phyloP scores from a whole-genome alignment of 352 stramenopile genomes.

The Phytophthora multivora region DNA sequence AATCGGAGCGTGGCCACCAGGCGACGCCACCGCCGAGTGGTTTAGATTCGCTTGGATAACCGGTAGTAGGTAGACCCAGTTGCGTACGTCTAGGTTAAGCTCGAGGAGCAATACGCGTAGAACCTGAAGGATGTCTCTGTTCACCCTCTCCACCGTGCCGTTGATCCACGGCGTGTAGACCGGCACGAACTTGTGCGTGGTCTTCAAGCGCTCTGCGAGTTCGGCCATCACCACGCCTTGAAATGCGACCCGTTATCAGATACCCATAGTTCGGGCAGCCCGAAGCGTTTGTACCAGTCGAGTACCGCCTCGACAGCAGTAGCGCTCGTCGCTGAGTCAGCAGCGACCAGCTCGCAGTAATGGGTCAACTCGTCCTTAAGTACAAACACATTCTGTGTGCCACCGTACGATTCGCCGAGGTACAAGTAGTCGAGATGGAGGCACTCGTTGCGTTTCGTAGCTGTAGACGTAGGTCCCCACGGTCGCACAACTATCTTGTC shows the following conservation, averaged over 20 bases:
- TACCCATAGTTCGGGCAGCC: background rate
- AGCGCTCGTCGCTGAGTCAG: too few species aligned
- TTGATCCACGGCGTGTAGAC: slow-evolving; percentile 13
- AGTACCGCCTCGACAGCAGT: background rate
- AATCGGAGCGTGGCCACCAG: too few species aligned
- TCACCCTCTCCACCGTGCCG: background rate
- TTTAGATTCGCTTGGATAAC: too few species aligned
- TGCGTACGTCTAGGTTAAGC: too few species aligned
- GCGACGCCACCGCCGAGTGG: too few species aligned
- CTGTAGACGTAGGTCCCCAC: too few species aligned
- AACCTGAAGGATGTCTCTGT: slow-evolving; percentile 9
- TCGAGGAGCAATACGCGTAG: too few species aligned
- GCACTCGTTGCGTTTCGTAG: slow-evolving; percentile 2
- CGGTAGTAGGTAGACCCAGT: too few species aligned
- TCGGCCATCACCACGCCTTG: slow-evolving; percentile 3
- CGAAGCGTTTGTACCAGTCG: slow-evolving; percentile 14
- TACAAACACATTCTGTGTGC: too few species aligned
- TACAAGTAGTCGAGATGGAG: slow-evolving; percentile 13
- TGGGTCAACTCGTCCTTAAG: slow-evolving; percentile 12
- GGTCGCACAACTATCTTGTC: background rate
- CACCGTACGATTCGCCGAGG: slow-evolving; percentile 13
- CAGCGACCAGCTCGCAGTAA: slow-evolving; percentile 3
- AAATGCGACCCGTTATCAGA: slow-evolving; percentile 12
- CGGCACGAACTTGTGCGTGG: background rate
- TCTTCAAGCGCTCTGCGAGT: background rate